Percentiles rank a stretch among this genome's conserved stretches.
Evolutionary conservation across 306 rosid species (phyloP).

Genomic region (Gynostemma pentaphyllum): DNA sequence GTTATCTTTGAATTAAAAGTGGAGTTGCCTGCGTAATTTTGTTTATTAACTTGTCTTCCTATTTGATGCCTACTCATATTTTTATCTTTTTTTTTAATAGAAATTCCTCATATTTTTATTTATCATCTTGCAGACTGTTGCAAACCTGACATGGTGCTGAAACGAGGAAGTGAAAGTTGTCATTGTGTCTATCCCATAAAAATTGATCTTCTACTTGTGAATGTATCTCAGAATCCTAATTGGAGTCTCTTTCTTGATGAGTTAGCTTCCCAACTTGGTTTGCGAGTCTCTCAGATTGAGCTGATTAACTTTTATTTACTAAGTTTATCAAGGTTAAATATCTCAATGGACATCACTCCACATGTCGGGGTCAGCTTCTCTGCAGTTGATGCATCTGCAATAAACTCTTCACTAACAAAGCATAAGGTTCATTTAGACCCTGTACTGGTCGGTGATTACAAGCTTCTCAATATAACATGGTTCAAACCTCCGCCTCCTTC

Average conservation of each 20-base stretch:
- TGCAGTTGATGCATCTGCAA: slow-evolving; percentile 40
- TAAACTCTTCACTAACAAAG: slow-evolving; percentile 58
- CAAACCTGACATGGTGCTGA: slow-evolving; percentile 57
- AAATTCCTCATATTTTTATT: slow-evolving; percentile 14
- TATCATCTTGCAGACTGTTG: slow-evolving; percentile 64
- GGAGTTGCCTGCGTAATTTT: not conserved
- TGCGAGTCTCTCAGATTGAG: slow-evolving; percentile 55
- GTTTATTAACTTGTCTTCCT: not conserved
- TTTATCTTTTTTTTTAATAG: too few species aligned
- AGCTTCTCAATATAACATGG: slow-evolving; percentile 76
- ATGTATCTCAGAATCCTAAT: slow-evolving; percentile 61
- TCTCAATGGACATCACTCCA: slow-evolving; percentile 88
- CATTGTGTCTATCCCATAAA: slow-evolving; percentile 87
- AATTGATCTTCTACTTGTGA: slow-evolving; percentile 81
- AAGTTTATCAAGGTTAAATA: slow-evolving; percentile 47
- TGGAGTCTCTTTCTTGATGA: slow-evolving; percentile 50
- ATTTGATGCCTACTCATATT: not conserved
- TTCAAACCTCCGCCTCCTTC: slow-evolving; percentile 68
- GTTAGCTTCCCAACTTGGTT: slow-evolving; percentile 58
- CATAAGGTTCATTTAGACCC: slow-evolving; percentile 60
- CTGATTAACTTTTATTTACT: slow-evolving; percentile 68
- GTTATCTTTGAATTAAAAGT: not conserved
- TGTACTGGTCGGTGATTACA: slow-evolving; percentile 66
- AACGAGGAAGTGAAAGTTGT: slow-evolving; percentile 51
- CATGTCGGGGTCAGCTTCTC: slow-evolving; percentile 61